Conservation (phyloP, 192 early-diverging fungal genomes). For the Coemansia sp. region DNA sequence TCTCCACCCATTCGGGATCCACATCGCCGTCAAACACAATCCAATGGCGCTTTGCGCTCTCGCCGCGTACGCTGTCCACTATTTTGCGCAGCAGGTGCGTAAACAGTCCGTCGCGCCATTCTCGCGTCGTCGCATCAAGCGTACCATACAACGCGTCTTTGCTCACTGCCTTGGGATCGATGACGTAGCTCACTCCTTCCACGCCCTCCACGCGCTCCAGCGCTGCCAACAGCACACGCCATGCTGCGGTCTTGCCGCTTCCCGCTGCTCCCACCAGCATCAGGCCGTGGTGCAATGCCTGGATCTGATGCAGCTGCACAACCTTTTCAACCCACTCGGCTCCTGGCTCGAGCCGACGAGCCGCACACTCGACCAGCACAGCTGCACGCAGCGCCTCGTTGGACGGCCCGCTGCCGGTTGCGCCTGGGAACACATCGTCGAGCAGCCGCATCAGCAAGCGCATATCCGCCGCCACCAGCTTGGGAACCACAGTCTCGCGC, state of each 20-base stretch:
- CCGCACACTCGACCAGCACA: conserved; percentile 73
- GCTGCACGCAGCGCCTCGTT: conserved; percentile 72
- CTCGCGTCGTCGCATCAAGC: conserved; percentile 95
- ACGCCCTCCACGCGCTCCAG: conserved; percentile 84
- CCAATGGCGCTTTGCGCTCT: conserved; percentile 93
- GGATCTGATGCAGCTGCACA: conserved; percentile 97
- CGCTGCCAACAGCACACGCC: conserved; percentile 89
- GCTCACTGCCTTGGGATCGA: conserved; percentile 97
- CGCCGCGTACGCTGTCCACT: conserved; percentile 97
- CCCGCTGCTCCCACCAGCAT: conserved; percentile 99
- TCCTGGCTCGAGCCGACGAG: conserved; percentile 72
- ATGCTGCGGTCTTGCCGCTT: conserved; percentile 92
- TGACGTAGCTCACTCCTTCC: conserved; percentile 90
- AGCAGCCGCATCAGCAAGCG: conserved; percentile 80
- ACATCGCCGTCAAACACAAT: conserved; percentile 99
- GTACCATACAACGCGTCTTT: conserved; percentile 97
- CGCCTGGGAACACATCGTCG: conserved; percentile 91
- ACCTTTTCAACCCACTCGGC: conserved; percentile 95
- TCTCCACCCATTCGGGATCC: conserved; percentile 99
- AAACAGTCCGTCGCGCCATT: conserved; percentile 99
- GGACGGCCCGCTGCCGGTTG: conserved; percentile 78
- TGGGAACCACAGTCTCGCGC: conserved; percentile 95
- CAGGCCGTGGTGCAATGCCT: conserved; percentile 96
- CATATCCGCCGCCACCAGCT: conserved; percentile 97
- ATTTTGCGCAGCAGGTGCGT: conserved; percentile 97